Percentiles rank a stretch among this genome's conserved stretches.
Conservation (phyloP, 2,329 filamentous ascomycete genomes). For the Blastomyces silverae region DNA sequence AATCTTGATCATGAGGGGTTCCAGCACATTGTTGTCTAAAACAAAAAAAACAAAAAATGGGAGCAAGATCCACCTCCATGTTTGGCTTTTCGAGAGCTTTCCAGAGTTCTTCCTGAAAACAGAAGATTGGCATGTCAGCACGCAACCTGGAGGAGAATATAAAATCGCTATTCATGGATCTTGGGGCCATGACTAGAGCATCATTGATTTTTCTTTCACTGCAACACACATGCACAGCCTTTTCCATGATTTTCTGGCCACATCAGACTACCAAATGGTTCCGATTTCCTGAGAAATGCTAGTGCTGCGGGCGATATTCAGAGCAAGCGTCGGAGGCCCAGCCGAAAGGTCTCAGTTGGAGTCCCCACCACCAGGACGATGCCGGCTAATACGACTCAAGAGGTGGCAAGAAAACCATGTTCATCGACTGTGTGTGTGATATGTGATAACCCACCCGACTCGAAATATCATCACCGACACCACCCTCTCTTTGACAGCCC, state of each 20-base stretch:
- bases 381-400: too few species aligned
- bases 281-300: not conserved
- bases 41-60: not conserved
- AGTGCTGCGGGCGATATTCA: not conserved
- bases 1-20: not conserved
- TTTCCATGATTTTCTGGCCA: not conserved
- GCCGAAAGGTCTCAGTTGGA: not conserved
- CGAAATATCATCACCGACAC: not conserved
- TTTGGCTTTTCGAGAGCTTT: not conserved
- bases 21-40: not conserved
- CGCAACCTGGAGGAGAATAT: too few species aligned
- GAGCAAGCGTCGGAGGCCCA: not conserved
- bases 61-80: not conserved
- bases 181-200: not conserved
- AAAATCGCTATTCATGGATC: too few species aligned
- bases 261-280: not conserved
- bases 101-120: not conserved
- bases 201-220: not conserved
- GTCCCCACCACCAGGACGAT: not conserved
- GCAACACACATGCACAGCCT: not conserved
- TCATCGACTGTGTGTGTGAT: not conserved
- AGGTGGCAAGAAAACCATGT: conserved; percentile 1
- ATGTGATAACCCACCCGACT: not conserved
- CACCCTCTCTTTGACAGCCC: not conserved
- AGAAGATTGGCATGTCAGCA: not conserved